These are phyloP conservation scores for Neofusicoccum umdonicola DNA, from an alignment of 2,329 filamentous ascomycete genomes.

Conservation along the genomic window DNA sequence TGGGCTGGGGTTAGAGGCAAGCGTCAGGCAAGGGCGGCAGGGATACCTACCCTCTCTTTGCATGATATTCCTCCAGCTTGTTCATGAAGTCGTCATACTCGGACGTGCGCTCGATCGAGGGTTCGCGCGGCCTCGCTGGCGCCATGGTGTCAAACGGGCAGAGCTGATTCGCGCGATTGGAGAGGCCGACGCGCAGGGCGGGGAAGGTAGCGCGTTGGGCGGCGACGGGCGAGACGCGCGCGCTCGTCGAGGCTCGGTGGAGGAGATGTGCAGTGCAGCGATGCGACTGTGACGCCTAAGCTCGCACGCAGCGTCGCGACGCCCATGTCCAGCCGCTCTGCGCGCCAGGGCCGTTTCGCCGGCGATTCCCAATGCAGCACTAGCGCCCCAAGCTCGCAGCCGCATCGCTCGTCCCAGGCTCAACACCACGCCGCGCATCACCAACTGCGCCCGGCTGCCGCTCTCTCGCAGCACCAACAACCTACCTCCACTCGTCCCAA, in stretches of 20 bases:
- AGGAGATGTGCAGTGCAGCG: slow-evolving; percentile 4
- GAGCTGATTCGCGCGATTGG: slow-evolving; percentile 1
- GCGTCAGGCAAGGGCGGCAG: not conserved
- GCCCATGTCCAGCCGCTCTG: slow-evolving; percentile 6
- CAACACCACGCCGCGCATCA: slow-evolving; percentile 18
- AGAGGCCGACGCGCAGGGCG: not conserved
- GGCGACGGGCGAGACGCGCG: slow-evolving; percentile 14
- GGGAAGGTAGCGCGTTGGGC: not conserved
- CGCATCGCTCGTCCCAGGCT: not conserved
- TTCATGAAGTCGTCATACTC: slow-evolving; percentile 80
- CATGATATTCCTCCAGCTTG: slow-evolving; percentile 70
- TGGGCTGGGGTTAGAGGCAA: slow-evolving; percentile 30
- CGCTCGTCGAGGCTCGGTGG: slow-evolving; percentile 13
- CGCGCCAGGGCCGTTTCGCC: slow-evolving; percentile 16
- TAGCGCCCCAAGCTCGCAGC: slow-evolving; percentile 28
- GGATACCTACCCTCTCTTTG: slow-evolving; percentile 63
- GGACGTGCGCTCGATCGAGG: slow-evolving; percentile 48
- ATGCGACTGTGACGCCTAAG: slow-evolving; percentile 15
- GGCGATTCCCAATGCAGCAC: slow-evolving; percentile 34
- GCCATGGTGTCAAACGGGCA: slow-evolving; percentile 37
- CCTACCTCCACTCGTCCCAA: slow-evolving; percentile 7
- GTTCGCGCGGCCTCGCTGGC: slow-evolving; percentile 42
- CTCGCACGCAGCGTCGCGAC: slow-evolving; percentile 9
- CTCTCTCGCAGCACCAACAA: not conserved
- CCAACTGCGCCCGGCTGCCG: slow-evolving; percentile 28